Evolutionary conservation across 805 yeast species (phyloP), one percentile per base, ranked within the genome.

Genomic region (Yarrowia sp.): DNA sequence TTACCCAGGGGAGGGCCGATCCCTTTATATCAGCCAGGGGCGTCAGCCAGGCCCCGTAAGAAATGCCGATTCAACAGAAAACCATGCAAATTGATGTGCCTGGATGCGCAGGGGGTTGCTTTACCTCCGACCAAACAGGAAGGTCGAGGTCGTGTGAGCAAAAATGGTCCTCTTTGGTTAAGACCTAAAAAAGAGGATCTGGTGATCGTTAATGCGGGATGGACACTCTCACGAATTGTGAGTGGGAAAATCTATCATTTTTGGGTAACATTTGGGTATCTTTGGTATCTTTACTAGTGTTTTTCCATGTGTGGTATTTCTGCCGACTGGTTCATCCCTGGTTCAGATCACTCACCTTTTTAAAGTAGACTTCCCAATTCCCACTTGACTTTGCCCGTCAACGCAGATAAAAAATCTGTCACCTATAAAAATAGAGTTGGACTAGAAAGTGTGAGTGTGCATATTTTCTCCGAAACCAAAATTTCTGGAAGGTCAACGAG

Each of bases 381-480:
- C 22, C 28, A 41, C 46, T 22, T 41, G 28, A 22, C 32, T 26
- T 16, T 16, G 12, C 30, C n/a, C 35, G 4, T 46, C 35, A 28
- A 26, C 30, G 51, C 52, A 46, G 52, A 46, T 12, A 30, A 1
- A 46, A 0, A 46, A 17, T 16, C 35, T 48, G 38, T 32, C 54
- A 48, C 36, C n/a, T 14, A 14, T 4, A n/a, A 30, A 30, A 46
- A 5, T 35, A 51, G 26, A 19, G 58, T 51, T 51, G 17, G 16
- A 33, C 22, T 11, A 48, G 38, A 12, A 48, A 22, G 41, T 49
- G 46, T 28, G 40, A 33, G 30, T n/a, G 54, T 51, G 58, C 58
- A 51, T 51, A 51, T 51, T 51, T 51, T 51, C 58, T 33, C 30
- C 41, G 41, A 51, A 51, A 33, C 58, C 41, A 35, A 51, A 51